phyloP scores from a whole-genome alignment of 2,329 filamentous ascomycete genomes.

The Neonectria sp. region DNA sequence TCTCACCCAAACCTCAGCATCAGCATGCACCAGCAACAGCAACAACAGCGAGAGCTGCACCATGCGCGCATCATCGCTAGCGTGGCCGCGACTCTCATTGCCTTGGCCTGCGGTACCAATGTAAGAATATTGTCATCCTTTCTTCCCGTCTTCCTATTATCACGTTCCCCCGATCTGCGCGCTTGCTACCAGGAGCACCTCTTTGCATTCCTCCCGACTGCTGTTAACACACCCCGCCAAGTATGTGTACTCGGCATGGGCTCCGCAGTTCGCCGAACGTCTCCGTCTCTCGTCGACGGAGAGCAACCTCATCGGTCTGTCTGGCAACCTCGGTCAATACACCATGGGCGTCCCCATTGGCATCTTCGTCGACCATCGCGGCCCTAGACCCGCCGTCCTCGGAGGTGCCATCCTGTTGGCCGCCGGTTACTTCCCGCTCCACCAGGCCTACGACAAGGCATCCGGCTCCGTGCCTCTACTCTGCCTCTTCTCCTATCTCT shows the following conservation, averaged over 20 bases:
- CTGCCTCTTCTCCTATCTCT: constrained; percentile 88
- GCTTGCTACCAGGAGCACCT: neutral
- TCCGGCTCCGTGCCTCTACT: constrained; percentile 72
- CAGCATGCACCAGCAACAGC: constrained; percentile 46
- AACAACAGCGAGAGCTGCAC: constrained; percentile 59
- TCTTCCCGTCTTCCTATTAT: neutral
- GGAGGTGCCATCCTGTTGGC: constrained; percentile 81
- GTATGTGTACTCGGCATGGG: constrained; percentile 99
- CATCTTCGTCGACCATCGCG: constrained; percentile 86
- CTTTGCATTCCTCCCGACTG: neutral
- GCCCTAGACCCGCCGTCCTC: constrained; percentile 84
- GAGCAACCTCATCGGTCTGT: constrained; percentile 90
- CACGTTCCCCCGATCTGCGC: neutral
- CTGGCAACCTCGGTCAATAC: constrained; percentile 95
- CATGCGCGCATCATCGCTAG: constrained; percentile 85
- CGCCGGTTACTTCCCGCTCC: constrained; percentile 88
- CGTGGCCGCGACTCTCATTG: constrained; percentile 85
- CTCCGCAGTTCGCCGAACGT: constrained; percentile 91
- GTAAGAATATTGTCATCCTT: constrained; percentile 64
- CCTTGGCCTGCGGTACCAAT: constrained; percentile 93
- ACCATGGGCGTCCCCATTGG: constrained; percentile 90
- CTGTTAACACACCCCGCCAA: constrained; percentile 56
- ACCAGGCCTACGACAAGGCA: constrained; percentile 81
- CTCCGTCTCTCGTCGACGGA: constrained; percentile 92
- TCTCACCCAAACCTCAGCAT: constrained; percentile 12